These are phyloP conservation scores for Polychytrium aggregatum DNA, from an alignment of 192 early-diverging fungal species.

Conservation along the genomic window DNA sequence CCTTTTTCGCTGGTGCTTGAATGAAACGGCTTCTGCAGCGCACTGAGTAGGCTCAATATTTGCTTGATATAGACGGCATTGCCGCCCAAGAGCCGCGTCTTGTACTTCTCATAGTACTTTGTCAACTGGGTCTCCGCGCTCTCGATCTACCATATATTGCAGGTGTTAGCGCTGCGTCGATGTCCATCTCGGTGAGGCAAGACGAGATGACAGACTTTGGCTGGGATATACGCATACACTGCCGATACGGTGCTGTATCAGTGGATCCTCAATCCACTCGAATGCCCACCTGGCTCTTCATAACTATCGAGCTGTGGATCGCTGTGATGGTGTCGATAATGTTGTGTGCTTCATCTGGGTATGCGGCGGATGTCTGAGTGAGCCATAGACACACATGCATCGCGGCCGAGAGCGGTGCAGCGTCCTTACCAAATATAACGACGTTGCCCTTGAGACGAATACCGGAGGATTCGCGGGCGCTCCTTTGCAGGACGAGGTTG, in stretches of 20 bases:
- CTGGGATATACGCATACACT: no score
- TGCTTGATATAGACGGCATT: slow-evolving; percentile 72
- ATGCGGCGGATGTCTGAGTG: neutral
- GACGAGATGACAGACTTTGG: no score
- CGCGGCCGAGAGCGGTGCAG: slow-evolving; percentile 17
- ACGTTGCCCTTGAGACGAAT: slow-evolving; percentile 60
- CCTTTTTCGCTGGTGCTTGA: no score
- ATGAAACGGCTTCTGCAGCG: slow-evolving; percentile 27
- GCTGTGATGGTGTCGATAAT: slow-evolving; percentile 44
- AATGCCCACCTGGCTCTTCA: no score
- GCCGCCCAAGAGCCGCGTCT: slow-evolving; percentile 49
- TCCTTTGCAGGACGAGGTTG: slow-evolving; percentile 64
- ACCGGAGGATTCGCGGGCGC: slow-evolving; percentile 62
- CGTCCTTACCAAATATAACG: slow-evolving; percentile 72
- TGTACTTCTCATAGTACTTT: slow-evolving; percentile 60
- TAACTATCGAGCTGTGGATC: neutral
- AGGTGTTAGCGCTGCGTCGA: no score
- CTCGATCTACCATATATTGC: no score
- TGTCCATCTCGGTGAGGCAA: no score
- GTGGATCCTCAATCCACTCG: no score
- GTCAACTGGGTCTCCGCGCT: slow-evolving; percentile 43
- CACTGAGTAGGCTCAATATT: slow-evolving; percentile 47
- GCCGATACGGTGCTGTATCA: no score
- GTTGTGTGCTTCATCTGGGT: slow-evolving; percentile 39
- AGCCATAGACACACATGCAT: slow-evolving; percentile 13